A percentile compares a stretch with the other conserved stretches of the same genome.
Evolutionary conservation across 805 yeast genomes (phyloP).

Genomic region (Saturnispora galanensis): DNA sequence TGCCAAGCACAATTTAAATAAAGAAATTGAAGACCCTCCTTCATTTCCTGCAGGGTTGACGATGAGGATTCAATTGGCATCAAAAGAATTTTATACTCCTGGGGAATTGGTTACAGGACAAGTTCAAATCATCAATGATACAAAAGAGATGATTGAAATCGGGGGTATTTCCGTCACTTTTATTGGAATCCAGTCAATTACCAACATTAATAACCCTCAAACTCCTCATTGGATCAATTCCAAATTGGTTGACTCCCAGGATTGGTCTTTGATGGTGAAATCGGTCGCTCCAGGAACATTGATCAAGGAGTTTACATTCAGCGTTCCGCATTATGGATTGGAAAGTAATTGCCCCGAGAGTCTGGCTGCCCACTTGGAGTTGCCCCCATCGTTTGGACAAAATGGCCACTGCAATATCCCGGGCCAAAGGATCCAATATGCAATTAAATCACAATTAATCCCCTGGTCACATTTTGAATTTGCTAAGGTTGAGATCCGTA

Average conservation of each 20-base stretch:
- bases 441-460: not conserved
- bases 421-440: not conserved
- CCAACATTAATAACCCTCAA: not conserved
- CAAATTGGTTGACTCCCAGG: not conserved
- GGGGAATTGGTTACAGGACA: not conserved
- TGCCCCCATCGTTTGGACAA: conserved; percentile 34
- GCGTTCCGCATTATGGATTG: conserved; percentile 40
- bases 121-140: not conserved
- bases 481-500: not conserved
- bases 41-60: too few relatives aligned
- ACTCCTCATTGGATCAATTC: not conserved
- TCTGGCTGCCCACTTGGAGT: conserved; percentile 24
- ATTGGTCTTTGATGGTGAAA: not conserved
- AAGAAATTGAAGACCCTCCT: too few relatives aligned
- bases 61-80: not conserved
- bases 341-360: conserved; percentile 43
- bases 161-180: not conserved
- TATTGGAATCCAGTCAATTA: conserved; percentile 2
- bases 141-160: not conserved
- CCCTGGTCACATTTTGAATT: not conserved
- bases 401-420: not conserved
- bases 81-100: not conserved
- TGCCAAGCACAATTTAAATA: not conserved
- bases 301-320: conserved; percentile 35
- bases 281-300: not conserved